These are phyloP conservation scores for Fusarium sp. DNA, from an alignment of 2,329 filamentous ascomycete species.

Conservation along the genomic window DNA sequence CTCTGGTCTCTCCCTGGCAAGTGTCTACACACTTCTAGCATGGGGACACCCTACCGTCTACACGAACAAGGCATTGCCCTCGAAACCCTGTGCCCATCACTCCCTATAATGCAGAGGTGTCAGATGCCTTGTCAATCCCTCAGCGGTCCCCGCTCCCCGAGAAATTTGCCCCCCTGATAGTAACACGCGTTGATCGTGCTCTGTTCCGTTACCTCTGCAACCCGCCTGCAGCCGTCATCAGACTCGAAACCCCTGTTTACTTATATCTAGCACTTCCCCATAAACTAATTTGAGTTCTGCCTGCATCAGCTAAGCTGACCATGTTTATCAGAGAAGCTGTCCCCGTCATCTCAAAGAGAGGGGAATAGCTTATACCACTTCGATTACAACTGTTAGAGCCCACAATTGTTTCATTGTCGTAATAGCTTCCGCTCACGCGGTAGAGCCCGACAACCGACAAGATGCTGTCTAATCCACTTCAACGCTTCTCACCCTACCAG, in stretches of 20 bases:
- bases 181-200: slow-evolving; percentile 42
- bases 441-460: slow-evolving; percentile 47
- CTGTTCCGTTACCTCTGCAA: slow-evolving; percentile 33
- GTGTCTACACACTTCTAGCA: slow-evolving; percentile 18
- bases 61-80: slow-evolving; percentile 2
- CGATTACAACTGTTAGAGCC: slow-evolving; percentile 22
- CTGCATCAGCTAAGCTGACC: slow-evolving; percentile 45
- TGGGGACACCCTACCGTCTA: slow-evolving; percentile 16
- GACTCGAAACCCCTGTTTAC: slow-evolving; percentile 40
- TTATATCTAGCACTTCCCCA: slow-evolving; percentile 43
- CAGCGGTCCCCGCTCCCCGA: slow-evolving; percentile 37
- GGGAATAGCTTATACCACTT: slow-evolving; percentile 32
- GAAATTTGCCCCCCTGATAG: slow-evolving; percentile 35
- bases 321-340: slow-evolving; percentile 42
- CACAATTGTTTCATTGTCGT: slow-evolving; percentile 11
- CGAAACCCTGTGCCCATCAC: slow-evolving; percentile 27
- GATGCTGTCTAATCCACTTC: slow-evolving; percentile 74
- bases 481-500: slow-evolving; percentile 72
- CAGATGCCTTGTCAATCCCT: slow-evolving; percentile 38
- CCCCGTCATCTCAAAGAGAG: slow-evolving; percentile 34
- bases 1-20: slow-evolving; percentile 17
- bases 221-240: slow-evolving; percentile 42
- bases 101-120: slow-evolving; percentile 30
- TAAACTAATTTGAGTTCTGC: slow-evolving; percentile 43
- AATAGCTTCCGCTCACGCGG: slow-evolving; percentile 10